phyloP scores from a whole-genome alignment of 2,329 filamentous ascomycete genomes.

The Magnaporthales sp. region DNA sequence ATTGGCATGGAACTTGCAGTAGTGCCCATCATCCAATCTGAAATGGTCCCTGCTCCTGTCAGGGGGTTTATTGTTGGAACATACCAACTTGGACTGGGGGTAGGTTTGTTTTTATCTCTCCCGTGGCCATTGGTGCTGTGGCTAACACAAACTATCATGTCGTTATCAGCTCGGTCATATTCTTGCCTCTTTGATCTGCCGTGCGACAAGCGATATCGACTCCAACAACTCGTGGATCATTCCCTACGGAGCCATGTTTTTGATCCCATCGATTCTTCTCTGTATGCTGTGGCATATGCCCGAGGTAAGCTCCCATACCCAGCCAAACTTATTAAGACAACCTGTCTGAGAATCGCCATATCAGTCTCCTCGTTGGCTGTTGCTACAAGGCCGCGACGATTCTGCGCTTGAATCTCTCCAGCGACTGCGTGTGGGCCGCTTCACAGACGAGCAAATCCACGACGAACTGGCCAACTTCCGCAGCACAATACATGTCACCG shows the following conservation, averaged over 20 bases:
- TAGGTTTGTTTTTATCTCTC: conserved; percentile 11
- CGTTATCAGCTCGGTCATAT: conserved; percentile 3
- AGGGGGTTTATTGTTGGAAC: conserved; percentile 25
- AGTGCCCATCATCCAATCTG: conserved; percentile 25
- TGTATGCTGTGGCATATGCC: conserved; percentile 7
- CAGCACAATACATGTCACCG: not conserved
- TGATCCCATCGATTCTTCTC: conserved; percentile 20
- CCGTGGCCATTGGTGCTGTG: not conserved
- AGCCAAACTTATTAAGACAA: not conserved
- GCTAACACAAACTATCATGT: not conserved
- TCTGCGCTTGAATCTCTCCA: conserved; percentile 5
- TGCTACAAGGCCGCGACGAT: conserved; percentile 9
- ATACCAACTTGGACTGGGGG: conserved; percentile 22
- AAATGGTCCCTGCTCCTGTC: conserved; percentile 19
- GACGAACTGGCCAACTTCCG: conserved; percentile 5
- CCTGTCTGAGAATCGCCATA: conserved; percentile 15
- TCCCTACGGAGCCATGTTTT: conserved; percentile 24
- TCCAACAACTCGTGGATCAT: conserved; percentile 24
- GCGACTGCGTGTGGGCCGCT: conserved; percentile 10
- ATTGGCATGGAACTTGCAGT: conserved; percentile 29
- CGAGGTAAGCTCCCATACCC: not conserved
- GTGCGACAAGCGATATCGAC: conserved; percentile 18
- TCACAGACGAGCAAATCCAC: conserved; percentile 10
- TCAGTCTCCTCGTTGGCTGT: conserved; percentile 19
- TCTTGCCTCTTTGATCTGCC: conserved; percentile 16